Evolutionary conservation across 2,329 filamentous ascomycete genomes (phyloP), one percentile per base, ranked within the genome.

Genomic region (Monilinia vaccinii-corymbosi): DNA sequence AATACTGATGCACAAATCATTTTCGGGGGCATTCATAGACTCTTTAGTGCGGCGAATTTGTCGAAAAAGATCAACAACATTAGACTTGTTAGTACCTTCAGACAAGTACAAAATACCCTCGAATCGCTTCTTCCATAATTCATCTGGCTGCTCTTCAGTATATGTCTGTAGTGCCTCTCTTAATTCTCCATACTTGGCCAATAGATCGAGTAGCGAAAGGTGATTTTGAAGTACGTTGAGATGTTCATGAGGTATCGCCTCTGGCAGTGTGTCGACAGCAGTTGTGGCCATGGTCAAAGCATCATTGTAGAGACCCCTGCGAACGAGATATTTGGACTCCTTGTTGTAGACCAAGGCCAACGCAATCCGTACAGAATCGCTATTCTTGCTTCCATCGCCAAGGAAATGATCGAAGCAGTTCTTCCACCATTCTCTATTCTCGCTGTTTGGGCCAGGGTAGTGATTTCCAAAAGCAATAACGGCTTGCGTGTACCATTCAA

Each of bases 341-440:
- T 67, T 66, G 32, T 67, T 53, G 31, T 66, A 65, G 9, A 68
- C 59, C 8, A 61, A 63, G 25, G 67, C 63, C 7, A 67, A 51
- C 13, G 65, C 63, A 31, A 60, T 55, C 44, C 61, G 60, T 18
- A 65, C 21, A 38, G 60, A 59, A 21, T 67, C 62, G 9, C 50
- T 63, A 23, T 62, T 56, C n/a, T 67, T 53, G 16, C 64, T 63
- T 46, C 60, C 64, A 31, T 61, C 53, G 28, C 56, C 48, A 38
- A 67, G 59, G n/a, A 68, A 50, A n/a, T 66, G 62, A 10, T 62
- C 57, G 48, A 69, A 67, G 42, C 64, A 65, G 6, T 45, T 55
- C 46, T 65, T 68, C 67, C 67, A 68, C 67, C 66, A 69, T 28
- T 60, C 61, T 55, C 66, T 58, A 36, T 60, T 58, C 10, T 68